These are phyloP conservation scores for Neonothopanus nambi DNA, from an alignment of 1,284 basidiomycete species.

Conservation along the genomic window DNA sequence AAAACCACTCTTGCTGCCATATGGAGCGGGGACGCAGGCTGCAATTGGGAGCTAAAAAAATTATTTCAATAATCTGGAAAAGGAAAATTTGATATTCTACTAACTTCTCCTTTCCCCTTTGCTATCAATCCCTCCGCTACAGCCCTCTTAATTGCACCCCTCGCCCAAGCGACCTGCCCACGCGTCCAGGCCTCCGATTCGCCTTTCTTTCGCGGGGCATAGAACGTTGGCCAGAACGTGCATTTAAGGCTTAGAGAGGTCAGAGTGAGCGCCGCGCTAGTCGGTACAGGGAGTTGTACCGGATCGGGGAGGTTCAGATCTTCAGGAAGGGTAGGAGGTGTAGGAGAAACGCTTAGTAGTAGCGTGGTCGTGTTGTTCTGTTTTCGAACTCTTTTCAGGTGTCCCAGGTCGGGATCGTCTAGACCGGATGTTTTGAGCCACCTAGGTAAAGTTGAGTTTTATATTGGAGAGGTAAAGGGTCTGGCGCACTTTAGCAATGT, in stretches of 20 bases:
- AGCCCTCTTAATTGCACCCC: slow-evolving; percentile 60
- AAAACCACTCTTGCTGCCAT: slow-evolving; percentile 41
- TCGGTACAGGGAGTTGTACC: slow-evolving; percentile 66
- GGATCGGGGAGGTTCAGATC: slow-evolving; percentile 46
- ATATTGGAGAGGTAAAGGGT: not conserved
- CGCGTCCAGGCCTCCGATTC: slow-evolving; percentile 69
- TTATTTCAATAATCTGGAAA: not conserved
- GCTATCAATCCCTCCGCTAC: slow-evolving; percentile 54
- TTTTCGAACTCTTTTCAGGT: slow-evolving; percentile 81
- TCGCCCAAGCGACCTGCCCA: slow-evolving; percentile 70
- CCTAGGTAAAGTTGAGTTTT: slow-evolving; percentile 35
- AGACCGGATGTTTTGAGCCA: slow-evolving; percentile 65
- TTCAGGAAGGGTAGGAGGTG: slow-evolving; percentile 36
- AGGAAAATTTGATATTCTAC: slow-evolving; percentile 16
- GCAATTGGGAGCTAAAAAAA: slow-evolving; percentile 70
- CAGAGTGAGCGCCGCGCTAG: slow-evolving; percentile 68
- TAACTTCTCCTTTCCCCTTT: slow-evolving; percentile 54
- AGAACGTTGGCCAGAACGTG: slow-evolving; percentile 80
- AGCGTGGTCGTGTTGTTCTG: slow-evolving; percentile 47
- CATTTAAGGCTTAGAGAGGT: slow-evolving; percentile 69
- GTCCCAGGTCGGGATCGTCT: slow-evolving; percentile 62
- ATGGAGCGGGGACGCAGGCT: slow-evolving; percentile 70
- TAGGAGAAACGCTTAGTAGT: slow-evolving; percentile 45
- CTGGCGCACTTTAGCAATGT: slow-evolving; percentile 62
- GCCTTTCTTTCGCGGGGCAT: slow-evolving; percentile 70